Base-by-base conservation (phyloP, 2,329 filamentous ascomycete species). In the Aspergillus arachidicola region DNA sequence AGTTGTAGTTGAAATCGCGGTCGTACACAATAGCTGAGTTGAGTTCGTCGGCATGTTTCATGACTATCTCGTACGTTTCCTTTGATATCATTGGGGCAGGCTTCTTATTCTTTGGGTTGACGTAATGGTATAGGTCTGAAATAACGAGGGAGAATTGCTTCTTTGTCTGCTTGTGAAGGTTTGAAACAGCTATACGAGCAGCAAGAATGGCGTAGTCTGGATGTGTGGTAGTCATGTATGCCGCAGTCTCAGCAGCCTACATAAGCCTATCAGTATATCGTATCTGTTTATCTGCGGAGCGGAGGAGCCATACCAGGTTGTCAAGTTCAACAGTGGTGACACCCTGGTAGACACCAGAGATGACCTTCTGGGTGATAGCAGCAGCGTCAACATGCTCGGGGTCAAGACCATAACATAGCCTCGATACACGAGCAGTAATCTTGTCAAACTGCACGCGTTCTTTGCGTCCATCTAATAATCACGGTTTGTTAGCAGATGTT, bases 361-460 rank as follows among this genome's bases (percentile, higher is more conserved):
- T 99, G 80, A 99, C 95, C 83, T 98, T 99, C 84, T 97, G 94
- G 64, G 95, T 99, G 78, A 99, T 99, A 75, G 94, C 93, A 69
- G 96, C 95, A 61, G 95, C 93, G 82, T 99, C 95, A 75, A 99
- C 92, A 84, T 99, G 95, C 72, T 92, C 94, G 57, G 91, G 88
- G 78, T 99, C 95, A 63, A 99, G 90, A 70, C 94, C 94, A 81
- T 99, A 99, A 87, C 95, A 99, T 76, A 99, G 86, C 75, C 95
- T 89, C 54, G 95, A 98, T 71, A 99, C 95, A 81, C 95, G 93
- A 74, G 95, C 95, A 76, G 95, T 98, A 87, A 99, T 99, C 85
- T 99, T 99, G 87, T 99, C 95, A 85, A 99, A 99, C 81, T 99
- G 95, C 69, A 99, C 95, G 81, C 95, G 95, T 87, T 99, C 95